A percentile compares a stretch with the other conserved stretches of the same genome.
Evolutionary conservation across 257 asterid species (phyloP).

Genomic region (Solanum corneliomulleri): DNA sequence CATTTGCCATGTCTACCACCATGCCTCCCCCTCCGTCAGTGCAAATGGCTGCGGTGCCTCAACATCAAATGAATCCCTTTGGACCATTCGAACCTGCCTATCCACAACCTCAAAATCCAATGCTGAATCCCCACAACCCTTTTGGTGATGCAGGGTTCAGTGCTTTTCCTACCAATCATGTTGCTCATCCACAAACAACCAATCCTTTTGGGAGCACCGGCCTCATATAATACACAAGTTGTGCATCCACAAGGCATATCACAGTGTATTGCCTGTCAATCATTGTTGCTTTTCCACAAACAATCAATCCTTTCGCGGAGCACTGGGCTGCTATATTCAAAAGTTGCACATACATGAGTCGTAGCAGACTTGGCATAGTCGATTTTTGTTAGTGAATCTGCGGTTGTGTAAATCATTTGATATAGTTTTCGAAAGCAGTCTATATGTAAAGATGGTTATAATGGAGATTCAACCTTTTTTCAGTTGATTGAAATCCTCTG

Average conservation of each 20-base stretch:
- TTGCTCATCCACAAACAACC: conserved; percentile 39
- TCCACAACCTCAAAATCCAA: conserved; percentile 37
- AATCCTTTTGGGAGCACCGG: conserved; percentile 76
- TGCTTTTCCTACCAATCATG: conserved; percentile 39
- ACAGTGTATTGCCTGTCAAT: conserved; percentile 52
- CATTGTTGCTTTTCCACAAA: conserved; percentile 36
- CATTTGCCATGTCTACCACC: conserved; percentile 46
- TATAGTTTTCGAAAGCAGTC: conserved; percentile 12
- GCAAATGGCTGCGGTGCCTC: conserved; percentile 36
- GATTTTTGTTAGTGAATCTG: conserved; percentile 28
- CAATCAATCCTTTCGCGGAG: conserved; percentile 64
- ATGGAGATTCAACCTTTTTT: neutral
- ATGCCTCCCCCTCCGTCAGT: conserved; percentile 41
- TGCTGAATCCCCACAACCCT: conserved; percentile 56
- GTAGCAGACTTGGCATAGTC: conserved; percentile 28
- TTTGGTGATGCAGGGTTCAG: conserved; percentile 63
- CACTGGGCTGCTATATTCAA: neutral
- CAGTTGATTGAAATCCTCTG: neutral
- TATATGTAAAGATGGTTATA: neutral
- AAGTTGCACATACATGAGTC: conserved; percentile 10
- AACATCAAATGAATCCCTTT: conserved; percentile 66
- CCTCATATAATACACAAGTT: conserved; percentile 26
- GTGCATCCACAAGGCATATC: neutral
- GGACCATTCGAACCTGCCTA: conserved; percentile 55
- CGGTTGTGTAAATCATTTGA: conserved; percentile 12